A percentile compares a stretch with the other conserved stretches of the same genome.
Evolutionary conservation across 1,139 yeast species (phyloP).

Genomic region (Pichia sp.): DNA sequence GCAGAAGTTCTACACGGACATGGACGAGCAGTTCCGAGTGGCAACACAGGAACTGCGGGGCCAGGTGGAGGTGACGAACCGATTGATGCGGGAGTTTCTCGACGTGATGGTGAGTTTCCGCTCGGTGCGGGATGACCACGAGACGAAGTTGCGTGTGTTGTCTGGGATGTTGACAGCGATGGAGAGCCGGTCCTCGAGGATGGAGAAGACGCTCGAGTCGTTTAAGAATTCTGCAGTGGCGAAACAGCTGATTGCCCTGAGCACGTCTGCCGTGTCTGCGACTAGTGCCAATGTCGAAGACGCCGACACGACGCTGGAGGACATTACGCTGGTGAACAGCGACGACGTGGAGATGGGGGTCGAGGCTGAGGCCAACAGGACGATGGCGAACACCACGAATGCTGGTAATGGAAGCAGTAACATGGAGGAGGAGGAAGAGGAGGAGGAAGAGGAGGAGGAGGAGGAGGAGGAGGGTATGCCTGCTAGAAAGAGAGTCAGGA

Average conservation of each 20-base stretch:
- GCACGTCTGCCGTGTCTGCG: neutral
- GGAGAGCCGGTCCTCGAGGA: neutral
- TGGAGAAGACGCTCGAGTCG: neutral
- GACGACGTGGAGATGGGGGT: neutral
- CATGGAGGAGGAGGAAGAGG: neutral
- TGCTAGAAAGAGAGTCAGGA: neutral
- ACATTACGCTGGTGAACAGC: neutral
- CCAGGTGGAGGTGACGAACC: neutral
- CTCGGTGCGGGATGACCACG: neutral
- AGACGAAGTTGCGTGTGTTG: neutral
- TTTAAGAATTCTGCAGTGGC: neutral
- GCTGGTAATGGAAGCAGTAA: too few species aligned
- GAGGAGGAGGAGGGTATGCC: neutral
- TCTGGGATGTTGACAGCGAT: neutral
- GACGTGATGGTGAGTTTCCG: neutral
- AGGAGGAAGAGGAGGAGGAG: neutral
- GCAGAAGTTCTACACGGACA: neutral
- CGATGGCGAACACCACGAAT: too few species aligned
- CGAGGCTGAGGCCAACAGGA: neutral
- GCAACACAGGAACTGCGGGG: neutral
- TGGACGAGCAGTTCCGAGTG: neutral
- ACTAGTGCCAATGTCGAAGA: neutral
- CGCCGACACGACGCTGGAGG: neutral
- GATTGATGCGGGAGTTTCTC: neutral
- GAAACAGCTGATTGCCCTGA: neutral